Conservation (phyloP, 148 eudicot species). For the Rhododendron williamsianum region DNA sequence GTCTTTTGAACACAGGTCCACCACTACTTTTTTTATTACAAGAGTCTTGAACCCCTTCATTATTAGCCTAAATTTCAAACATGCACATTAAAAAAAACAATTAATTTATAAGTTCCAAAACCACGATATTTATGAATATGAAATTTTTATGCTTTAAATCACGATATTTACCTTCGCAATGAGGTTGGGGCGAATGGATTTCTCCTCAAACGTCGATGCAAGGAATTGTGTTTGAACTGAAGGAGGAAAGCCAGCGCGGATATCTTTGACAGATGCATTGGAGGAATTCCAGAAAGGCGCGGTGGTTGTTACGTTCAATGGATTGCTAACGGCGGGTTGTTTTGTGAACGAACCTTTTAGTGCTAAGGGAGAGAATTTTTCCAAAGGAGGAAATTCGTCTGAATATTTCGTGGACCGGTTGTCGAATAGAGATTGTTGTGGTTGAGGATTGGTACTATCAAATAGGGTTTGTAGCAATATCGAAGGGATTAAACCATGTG, state of each 20-base stretch:
- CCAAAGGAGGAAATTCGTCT: constrained; percentile 21
- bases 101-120: constrained; percentile 1
- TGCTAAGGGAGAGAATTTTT: constrained; percentile 14
- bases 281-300: constrained; percentile 22
- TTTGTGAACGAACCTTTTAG: constrained; percentile 20
- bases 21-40: constrained; percentile 26
- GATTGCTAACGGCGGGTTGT: constrained; percentile 9
- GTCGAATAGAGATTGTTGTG: constrained; percentile 21
- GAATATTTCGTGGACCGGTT: constrained; percentile 17
- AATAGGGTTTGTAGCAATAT: constrained; percentile 48
- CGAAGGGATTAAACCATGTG: constrained; percentile 27
- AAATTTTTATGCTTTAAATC: neutral
- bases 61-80: constrained; percentile 17
- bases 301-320: constrained; percentile 15
- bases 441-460: constrained; percentile 15
- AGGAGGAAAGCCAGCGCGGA: constrained; percentile 25
- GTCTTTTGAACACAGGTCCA: constrained; percentile 55
- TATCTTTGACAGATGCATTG: constrained; percentile 18
- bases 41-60: constrained; percentile 24
- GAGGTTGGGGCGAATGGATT: constrained; percentile 18
- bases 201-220: constrained; percentile 18
- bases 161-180: constrained; percentile 35
- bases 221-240: constrained; percentile 28
- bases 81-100: neutral
- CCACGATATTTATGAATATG: constrained; percentile 10